Percentiles rank a stretch among this genome's conserved stretches.
These are phyloP conservation scores for Colletotrichum cordylinicola DNA, from an alignment of 2,329 filamentous ascomycete species.

Conservation along the genomic window DNA sequence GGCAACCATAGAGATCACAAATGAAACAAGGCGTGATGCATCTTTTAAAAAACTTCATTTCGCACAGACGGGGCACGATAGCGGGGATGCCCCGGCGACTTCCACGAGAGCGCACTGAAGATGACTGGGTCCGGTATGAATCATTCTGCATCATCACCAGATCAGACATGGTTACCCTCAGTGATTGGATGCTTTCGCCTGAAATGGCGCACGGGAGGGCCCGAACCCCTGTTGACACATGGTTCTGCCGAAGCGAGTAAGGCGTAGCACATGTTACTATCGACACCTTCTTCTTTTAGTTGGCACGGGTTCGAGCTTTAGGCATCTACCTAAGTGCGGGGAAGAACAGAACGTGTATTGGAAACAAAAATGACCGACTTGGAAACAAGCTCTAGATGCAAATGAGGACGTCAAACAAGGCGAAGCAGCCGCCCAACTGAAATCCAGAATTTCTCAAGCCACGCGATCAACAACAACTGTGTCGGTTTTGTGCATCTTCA, in stretches of 20 bases:
- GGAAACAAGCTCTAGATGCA: not conserved
- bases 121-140: not conserved
- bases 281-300: not conserved
- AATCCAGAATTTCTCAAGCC: not conserved
- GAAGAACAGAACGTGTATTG: fast-evolving
- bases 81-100: not conserved
- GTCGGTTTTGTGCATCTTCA: not conserved
- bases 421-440: not conserved
- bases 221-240: not conserved
- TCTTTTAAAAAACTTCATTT: not conserved
- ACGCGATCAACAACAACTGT: not conserved
- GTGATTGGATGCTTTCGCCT: not conserved
- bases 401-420: not conserved
- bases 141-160: slow-evolving; percentile 1
- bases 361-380: not conserved
- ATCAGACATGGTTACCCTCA: not conserved
- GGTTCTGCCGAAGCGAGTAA: not conserved
- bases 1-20: not conserved
- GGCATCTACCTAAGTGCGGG: not conserved
- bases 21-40: not conserved
- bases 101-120: not conserved
- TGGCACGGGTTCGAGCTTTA: not conserved
- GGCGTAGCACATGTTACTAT: not conserved
- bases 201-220: not conserved
- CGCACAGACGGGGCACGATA: not conserved